These are phyloP conservation scores for Lentinula guzmanii DNA, from an alignment of 768 basidiomycete genomes.

Conservation along the genomic window DNA sequence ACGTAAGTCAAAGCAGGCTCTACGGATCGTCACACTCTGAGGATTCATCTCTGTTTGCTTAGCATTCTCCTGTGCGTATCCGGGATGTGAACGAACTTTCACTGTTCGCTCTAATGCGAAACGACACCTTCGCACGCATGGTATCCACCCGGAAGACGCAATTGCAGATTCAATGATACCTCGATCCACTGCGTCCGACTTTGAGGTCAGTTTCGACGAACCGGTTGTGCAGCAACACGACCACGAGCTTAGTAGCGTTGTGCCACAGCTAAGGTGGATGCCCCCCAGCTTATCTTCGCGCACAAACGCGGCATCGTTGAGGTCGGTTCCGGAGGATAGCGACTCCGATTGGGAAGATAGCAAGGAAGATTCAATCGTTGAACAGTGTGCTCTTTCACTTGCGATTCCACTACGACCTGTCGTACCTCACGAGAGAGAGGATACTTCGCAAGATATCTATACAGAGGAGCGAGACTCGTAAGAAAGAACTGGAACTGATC, in stretches of 20 bases:
- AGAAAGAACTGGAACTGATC: conserved; percentile 17
- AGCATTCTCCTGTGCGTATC: conserved; percentile 52
- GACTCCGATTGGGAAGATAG: conserved; percentile 1
- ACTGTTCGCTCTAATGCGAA: conserved; percentile 79
- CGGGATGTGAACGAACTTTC: conserved; percentile 60
- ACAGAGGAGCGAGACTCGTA: conserved; percentile 28
- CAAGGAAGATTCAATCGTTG: not conserved
- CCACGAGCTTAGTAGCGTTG: not conserved
- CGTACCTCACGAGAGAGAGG: conserved; percentile 15
- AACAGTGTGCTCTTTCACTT: conserved; percentile 6
- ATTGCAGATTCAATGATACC: not conserved
- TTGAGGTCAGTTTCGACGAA: not conserved
- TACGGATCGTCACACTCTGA: not conserved
- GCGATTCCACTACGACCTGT: conserved; percentile 21
- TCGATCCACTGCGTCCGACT: not conserved
- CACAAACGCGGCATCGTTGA: not conserved
- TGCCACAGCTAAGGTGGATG: conserved; percentile 1
- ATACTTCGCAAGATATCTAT: conserved; percentile 10
- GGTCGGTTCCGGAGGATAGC: not conserved
- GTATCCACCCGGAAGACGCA: conserved; percentile 14
- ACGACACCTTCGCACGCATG: conserved; percentile 74
- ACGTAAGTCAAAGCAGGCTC: conserved; percentile 30
- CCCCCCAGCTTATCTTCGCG: not conserved
- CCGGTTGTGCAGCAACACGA: not conserved
- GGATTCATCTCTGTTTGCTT: not conserved